Evolutionary conservation across 345 rosid genomes (phyloP).

Genomic region (Hirschfeldia incana): DNA sequence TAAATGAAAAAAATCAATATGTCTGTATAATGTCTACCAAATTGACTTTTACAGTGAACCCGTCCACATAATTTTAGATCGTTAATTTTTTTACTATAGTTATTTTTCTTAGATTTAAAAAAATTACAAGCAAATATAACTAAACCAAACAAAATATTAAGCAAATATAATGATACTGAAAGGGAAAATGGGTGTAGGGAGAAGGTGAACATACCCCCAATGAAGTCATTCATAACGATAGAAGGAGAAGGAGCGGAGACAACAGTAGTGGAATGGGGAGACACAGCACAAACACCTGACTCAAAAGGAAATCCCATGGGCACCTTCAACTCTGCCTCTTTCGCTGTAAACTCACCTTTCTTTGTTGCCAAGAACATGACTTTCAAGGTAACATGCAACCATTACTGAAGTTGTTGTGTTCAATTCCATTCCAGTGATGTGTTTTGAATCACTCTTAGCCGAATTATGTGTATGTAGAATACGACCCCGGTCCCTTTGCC

Average conservation of each 20-base stretch:
- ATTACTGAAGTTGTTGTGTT: slow-evolving; percentile 1
- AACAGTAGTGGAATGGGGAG: slow-evolving; percentile 91
- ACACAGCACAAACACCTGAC: slow-evolving; percentile 86
- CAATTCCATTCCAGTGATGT: no score
- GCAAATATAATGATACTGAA: background rate
- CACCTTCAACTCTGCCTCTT: slow-evolving; percentile 82
- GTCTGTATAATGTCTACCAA: background rate
- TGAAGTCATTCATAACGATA: slow-evolving; percentile 81
- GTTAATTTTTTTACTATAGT: background rate
- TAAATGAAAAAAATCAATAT: no score
- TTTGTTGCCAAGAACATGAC: slow-evolving; percentile 93
- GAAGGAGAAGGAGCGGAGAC: slow-evolving; percentile 93
- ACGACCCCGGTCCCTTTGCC: slow-evolving; percentile 85
- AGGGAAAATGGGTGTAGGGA: slow-evolving; percentile 51
- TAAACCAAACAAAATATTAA: no score
- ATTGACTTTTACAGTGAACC: background rate
- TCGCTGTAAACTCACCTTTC: slow-evolving; percentile 82
- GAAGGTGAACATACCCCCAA: slow-evolving; percentile 74
- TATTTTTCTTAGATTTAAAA: background rate
- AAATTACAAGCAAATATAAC: no score
- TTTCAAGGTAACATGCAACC: slow-evolving; percentile 58
- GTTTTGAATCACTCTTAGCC: no score
- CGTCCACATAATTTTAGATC: no score
- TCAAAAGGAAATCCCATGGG: slow-evolving; percentile 71
- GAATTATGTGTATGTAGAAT: slow-evolving; percentile 59